Conservation (phyloP, 345 rosid genomes). For the Melaleuca quinquenervia region DNA sequence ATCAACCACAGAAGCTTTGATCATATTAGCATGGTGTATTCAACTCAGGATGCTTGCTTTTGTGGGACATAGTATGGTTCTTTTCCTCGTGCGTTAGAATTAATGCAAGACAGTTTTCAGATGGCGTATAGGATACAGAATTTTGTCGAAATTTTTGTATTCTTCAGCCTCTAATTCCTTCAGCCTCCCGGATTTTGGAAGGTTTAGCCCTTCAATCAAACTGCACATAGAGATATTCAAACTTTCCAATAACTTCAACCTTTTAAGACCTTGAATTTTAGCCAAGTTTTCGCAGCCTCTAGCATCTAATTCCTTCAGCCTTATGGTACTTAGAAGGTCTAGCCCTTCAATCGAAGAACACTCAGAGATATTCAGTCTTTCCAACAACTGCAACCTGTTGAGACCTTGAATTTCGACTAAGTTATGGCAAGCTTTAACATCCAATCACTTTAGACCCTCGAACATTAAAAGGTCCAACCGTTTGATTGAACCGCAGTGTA, state of each 20-base stretch:
- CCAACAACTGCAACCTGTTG: not conserved
- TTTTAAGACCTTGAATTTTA: no score
- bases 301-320: accelerated
- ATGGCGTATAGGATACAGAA: no score
- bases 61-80: no score
- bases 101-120: no score
- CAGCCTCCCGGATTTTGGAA: no score
- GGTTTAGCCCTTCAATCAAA: no score
- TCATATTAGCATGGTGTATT: not conserved
- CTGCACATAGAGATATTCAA: no score
- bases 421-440: accelerated
- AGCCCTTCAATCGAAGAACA: not conserved
- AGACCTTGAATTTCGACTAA: not conserved
- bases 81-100: no score
- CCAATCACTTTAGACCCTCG: accelerated
- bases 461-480: not conserved
- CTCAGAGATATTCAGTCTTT: accelerated
- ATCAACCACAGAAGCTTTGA: not conserved
- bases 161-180: no score
- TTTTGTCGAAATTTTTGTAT: no score
- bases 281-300: accelerated
- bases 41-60: not conserved
- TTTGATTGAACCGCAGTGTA: no score
- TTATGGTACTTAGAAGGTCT: not conserved
- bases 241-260: no score